phyloP scores from a whole-genome alignment of 257 asterid genomes.

The Haberlea rhodopensis region DNA sequence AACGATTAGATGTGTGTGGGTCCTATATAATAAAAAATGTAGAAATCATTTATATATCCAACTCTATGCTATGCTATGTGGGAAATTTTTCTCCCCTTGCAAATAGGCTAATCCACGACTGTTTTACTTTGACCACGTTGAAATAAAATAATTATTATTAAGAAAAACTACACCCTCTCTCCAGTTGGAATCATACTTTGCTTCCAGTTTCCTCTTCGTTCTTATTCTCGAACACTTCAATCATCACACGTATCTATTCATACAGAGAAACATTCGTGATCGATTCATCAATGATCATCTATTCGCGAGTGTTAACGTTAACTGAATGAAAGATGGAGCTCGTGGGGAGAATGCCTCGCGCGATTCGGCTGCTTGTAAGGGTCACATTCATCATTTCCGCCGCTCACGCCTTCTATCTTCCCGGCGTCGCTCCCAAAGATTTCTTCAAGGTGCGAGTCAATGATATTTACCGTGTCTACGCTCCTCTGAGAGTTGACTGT shows the following conservation, averaged over 20 bases:
- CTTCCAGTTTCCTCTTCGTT: slow-evolving; percentile 33
- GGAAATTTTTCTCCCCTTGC: no score
- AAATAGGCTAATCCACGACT: no score
- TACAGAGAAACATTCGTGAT: no score
- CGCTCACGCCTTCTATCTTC: slow-evolving; percentile 67
- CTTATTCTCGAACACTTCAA: slow-evolving; percentile 29
- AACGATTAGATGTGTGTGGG: no score
- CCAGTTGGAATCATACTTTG: slow-evolving; percentile 27
- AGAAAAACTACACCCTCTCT: background rate
- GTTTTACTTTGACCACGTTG: background rate
- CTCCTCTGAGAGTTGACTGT: background rate
- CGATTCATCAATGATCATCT: background rate
- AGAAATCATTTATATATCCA: no score
- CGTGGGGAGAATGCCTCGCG: slow-evolving; percentile 31
- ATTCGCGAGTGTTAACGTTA: background rate
- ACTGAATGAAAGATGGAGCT: slow-evolving; percentile 30
- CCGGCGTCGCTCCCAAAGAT: slow-evolving; percentile 94
- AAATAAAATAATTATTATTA: no score
- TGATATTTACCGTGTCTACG: background rate
- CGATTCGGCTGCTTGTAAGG: slow-evolving; percentile 29
- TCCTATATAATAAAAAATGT: no score
- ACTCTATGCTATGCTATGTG: no score
- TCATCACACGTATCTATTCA: slow-evolving; percentile 9
- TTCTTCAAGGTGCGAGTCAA: slow-evolving; percentile 47
- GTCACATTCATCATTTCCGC: slow-evolving; percentile 38